Evolutionary conservation across 148 eudicot genomes (phyloP).

Genomic region (Vaccinium corymbosum): DNA sequence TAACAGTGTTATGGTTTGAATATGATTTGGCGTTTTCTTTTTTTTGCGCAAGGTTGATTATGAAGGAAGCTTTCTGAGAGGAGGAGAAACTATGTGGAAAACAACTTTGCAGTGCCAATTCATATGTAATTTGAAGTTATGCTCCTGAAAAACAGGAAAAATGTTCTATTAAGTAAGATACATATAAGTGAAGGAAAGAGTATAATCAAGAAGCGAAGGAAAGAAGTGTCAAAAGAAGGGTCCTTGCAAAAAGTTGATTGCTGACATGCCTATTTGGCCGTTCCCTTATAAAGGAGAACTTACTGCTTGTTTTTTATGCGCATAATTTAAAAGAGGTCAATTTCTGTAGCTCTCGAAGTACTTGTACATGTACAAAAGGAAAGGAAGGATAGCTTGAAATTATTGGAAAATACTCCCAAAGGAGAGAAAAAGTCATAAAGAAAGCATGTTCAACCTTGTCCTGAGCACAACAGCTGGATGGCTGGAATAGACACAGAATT

Average conservation of each 20-base stretch:
- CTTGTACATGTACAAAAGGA: neutral
- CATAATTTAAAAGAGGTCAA: neutral
- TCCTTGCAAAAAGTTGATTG: neutral
- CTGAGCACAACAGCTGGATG: neutral
- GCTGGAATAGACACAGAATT: too few species aligned
- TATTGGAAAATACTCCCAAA: neutral
- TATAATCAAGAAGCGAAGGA: neutral
- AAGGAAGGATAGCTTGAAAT: neutral
- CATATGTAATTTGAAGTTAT: neutral
- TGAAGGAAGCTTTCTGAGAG: neutral
- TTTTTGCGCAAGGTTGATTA: neutral
- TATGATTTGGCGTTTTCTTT: too few species aligned
- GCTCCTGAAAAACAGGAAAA: neutral
- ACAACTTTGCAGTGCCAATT: neutral
- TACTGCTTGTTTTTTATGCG: neutral
- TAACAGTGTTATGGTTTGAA: neutral
- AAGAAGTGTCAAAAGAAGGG: constrained; percentile 6
- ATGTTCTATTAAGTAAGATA: neutral
- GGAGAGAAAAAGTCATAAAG: neutral
- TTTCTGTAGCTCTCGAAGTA: neutral
- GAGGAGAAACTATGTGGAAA: neutral
- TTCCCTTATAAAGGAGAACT: neutral
- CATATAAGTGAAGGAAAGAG: neutral
- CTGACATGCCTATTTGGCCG: neutral
- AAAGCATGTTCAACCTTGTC: neutral